Conservation (phyloP, 768 basidiomycete species). For the Tubosaeta brunneosetosa region DNA sequence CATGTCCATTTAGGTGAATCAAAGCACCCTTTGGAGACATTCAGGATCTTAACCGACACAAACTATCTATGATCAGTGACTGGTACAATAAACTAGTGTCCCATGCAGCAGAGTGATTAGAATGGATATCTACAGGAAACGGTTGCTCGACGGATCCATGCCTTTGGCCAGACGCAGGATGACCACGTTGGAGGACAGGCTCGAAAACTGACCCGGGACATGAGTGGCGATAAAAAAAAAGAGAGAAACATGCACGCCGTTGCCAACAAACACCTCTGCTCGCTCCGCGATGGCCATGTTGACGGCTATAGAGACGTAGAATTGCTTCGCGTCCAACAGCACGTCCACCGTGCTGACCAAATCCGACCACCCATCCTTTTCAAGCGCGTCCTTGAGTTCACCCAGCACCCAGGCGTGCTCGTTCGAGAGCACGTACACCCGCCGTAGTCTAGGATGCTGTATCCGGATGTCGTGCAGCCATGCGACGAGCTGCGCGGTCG, state of each 20-base stretch:
- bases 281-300: slow-evolving; percentile 58
- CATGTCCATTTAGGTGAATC: no score
- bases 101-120: neutral
- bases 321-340: slow-evolving; percentile 42
- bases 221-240: neutral
- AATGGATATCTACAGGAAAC: slow-evolving; percentile 33
- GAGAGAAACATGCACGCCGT: slow-evolving; percentile 44
- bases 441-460: slow-evolving; percentile 27
- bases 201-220: slow-evolving; percentile 36
- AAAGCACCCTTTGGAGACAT: no score
- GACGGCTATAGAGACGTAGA: slow-evolving; percentile 46
- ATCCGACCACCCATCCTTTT: slow-evolving; percentile 48
- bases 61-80: no score
- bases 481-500: slow-evolving; percentile 37
- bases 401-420: slow-evolving; percentile 42
- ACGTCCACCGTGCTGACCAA: slow-evolving; percentile 40
- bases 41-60: no score
- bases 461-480: slow-evolving; percentile 33
- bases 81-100: neutral
- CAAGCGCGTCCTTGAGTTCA: slow-evolving; percentile 34
- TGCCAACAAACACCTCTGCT: slow-evolving; percentile 58
- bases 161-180: slow-evolving; percentile 44
- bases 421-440: slow-evolving; percentile 52
- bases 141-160: slow-evolving; percentile 34
- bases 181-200: slow-evolving; percentile 46